phyloP scores from a whole-genome alignment of 768 basidiomycete species.

The Lyophyllum atratum region DNA sequence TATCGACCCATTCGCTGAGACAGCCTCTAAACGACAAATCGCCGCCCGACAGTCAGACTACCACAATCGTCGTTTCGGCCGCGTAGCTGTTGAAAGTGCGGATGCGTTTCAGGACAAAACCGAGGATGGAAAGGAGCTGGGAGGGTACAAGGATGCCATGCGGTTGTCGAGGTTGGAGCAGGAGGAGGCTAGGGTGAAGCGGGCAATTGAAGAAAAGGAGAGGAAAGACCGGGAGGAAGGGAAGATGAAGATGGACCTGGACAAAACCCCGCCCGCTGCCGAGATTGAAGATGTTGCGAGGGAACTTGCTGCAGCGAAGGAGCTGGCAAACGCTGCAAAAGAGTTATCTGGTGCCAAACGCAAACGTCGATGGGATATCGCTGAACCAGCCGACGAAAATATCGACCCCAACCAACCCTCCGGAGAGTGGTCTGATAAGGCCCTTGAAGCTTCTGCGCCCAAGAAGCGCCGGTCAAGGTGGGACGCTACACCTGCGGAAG shows the following conservation, averaged over 20 bases:
- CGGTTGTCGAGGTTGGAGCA: slow-evolving; percentile 86
- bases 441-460: slow-evolving; percentile 70
- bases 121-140: slow-evolving; percentile 69
- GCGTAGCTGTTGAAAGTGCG: slow-evolving; percentile 77
- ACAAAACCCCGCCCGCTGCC: slow-evolving; percentile 87
- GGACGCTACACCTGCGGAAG: slow-evolving; percentile 91
- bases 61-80: slow-evolving; percentile 87
- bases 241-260: slow-evolving; percentile 81
- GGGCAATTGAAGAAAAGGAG: slow-evolving; percentile 89
- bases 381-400: slow-evolving; percentile 64
- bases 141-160: slow-evolving; percentile 97
- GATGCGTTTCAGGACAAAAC: slow-evolving; percentile 75
- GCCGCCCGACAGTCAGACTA: slow-evolving; percentile 94
- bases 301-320: slow-evolving; percentile 62
- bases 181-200: slow-evolving; percentile 83
- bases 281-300: slow-evolving; percentile 74
- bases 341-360: slow-evolving; percentile 58
- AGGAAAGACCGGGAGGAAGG: slow-evolving; percentile 72
- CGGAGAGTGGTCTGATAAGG: slow-evolving; percentile 78
- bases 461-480: slow-evolving; percentile 95
- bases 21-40: slow-evolving; percentile 91
- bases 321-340: slow-evolving; percentile 35
- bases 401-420: slow-evolving; percentile 59
- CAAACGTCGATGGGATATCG: slow-evolving; percentile 82
- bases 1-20: slow-evolving; percentile 89